These are phyloP conservation scores for bread wheat (Triticum aestivum) DNA, from an alignment of 176 grass and related monocot genomes.

Conservation along the genomic window DNA sequence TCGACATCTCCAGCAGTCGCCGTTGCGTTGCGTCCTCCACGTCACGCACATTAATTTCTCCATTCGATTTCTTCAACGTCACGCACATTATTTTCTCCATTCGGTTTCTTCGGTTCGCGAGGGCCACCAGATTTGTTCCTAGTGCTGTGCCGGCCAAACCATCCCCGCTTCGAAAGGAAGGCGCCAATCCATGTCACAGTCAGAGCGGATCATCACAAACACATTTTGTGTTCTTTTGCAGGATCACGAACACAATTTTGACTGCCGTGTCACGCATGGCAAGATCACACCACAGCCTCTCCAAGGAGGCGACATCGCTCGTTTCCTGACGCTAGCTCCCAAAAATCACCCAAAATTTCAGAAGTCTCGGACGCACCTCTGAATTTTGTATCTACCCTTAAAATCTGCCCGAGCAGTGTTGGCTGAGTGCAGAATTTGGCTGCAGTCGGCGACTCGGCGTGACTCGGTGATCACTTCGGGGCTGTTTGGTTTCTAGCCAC, in stretches of 20 bases:
- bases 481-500: too few species aligned
- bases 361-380: neutral
- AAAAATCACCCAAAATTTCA: neutral
- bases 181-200: neutral
- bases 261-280: neutral
- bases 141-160: conserved; percentile 24
- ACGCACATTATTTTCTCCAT: neutral
- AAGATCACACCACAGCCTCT: neutral
- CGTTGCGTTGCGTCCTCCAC: neutral
- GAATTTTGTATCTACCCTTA: neutral
- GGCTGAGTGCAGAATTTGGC: neutral
- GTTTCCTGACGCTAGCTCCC: neutral
- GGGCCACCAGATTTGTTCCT: conserved; percentile 23
- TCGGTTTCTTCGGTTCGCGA: conserved; percentile 4
- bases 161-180: conserved; percentile 3
- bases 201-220: neutral
- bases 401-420: neutral
- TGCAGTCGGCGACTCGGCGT: neutral
- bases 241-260: neutral
- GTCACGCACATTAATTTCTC: neutral
- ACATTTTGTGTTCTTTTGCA: neutral
- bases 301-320: neutral
- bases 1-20: neutral
- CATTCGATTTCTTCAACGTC: neutral
- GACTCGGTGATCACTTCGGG: neutral